phyloP scores from a whole-genome alignment of 768 basidiomycete species.

The Mycena capillaripes region DNA sequence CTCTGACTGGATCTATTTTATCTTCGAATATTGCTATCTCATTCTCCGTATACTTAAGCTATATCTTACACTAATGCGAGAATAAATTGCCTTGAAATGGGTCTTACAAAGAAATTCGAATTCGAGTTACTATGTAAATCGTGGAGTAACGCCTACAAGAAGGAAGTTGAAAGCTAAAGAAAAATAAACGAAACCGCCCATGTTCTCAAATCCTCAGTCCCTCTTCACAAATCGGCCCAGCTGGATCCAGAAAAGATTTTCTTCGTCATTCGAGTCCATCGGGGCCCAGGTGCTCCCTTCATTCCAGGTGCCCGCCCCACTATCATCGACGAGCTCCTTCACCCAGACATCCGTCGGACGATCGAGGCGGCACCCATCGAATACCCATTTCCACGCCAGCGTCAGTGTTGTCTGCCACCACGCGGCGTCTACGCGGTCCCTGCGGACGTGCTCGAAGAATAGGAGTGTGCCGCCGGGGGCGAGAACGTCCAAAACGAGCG shows the following conservation, averaged over 20 bases:
- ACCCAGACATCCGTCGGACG: conserved; percentile 67
- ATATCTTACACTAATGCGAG: no score
- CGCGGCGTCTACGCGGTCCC: conserved; percentile 62
- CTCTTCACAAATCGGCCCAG: conserved; percentile 72
- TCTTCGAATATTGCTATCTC: not conserved
- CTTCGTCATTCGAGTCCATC: conserved; percentile 60
- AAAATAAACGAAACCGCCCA: no score
- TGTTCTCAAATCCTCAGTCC: conserved; percentile 6
- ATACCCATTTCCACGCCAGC: conserved; percentile 70
- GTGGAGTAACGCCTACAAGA: no score
- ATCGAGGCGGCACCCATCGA: conserved; percentile 77
- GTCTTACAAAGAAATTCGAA: no score
- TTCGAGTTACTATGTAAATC: no score
- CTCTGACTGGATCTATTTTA: not conserved
- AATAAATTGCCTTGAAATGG: no score
- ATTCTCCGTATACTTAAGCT: not conserved
- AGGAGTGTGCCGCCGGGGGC: conserved; percentile 75
- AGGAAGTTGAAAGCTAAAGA: no score
- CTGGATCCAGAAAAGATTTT: conserved; percentile 70
- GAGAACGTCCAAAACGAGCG: conserved; percentile 65
- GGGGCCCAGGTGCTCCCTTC: conserved; percentile 60
- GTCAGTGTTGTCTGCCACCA: conserved; percentile 84
- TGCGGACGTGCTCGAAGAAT: conserved; percentile 79
- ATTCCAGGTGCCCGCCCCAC: conserved; percentile 62
- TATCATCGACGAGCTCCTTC: conserved; percentile 46